Conservation (phyloP, 2,329 filamentous ascomycete genomes). For the Nannizzia gypsea region DNA sequence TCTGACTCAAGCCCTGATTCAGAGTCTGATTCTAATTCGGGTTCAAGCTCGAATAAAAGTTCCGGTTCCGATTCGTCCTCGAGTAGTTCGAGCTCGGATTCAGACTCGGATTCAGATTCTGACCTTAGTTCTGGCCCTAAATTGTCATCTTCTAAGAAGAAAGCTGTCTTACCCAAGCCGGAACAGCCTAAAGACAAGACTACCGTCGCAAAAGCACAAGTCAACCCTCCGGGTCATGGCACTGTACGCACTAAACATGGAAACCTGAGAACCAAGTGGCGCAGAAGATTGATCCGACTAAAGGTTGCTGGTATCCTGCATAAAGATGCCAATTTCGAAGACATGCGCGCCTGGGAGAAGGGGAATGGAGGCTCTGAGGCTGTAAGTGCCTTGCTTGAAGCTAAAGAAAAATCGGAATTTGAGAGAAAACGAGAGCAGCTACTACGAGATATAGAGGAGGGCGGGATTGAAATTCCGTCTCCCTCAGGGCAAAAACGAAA, state of each 20-base stretch:
- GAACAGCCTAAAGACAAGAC: conserved; percentile 14
- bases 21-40: conserved; percentile 8
- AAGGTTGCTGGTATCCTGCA: conserved; percentile 44
- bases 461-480: conserved; percentile 40
- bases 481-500: conserved; percentile 22
- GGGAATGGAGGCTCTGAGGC: neutral
- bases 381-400: conserved; percentile 5
- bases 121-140: conserved; percentile 2
- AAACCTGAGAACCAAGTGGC: conserved; percentile 43
- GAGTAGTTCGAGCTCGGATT: conserved; percentile 16
- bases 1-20: conserved; percentile 6
- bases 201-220: conserved; percentile 8
- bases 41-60: neutral
- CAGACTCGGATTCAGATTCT: conserved; percentile 9
- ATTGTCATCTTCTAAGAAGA: conserved; percentile 14
- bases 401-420: conserved; percentile 31
- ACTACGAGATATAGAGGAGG: conserved; percentile 40
- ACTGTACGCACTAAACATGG: conserved; percentile 41
- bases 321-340: conserved; percentile 38
- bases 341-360: conserved; percentile 33
- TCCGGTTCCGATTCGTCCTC: neutral
- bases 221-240: conserved; percentile 39
- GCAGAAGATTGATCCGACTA: conserved; percentile 40
- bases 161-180: conserved; percentile 15
- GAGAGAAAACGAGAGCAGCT: conserved; percentile 41